Evolutionary conservation across 495 filamentous ascomycete species (phyloP).

Genomic region (Aspergillus panamensis): DNA sequence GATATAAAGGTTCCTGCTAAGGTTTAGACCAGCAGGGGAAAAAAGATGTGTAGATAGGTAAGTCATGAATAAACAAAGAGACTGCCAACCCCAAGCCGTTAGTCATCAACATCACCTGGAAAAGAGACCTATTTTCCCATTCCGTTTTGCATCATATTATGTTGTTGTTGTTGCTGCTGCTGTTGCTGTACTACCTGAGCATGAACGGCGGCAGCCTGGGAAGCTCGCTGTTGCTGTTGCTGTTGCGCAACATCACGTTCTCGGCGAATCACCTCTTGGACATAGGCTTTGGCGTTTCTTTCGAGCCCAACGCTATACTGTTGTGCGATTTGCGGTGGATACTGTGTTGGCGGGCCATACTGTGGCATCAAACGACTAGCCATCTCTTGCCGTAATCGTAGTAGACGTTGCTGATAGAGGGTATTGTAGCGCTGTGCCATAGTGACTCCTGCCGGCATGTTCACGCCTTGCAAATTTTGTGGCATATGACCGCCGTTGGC

Average conservation of each 20-base stretch:
- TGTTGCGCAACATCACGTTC: slow-evolving; percentile 40
- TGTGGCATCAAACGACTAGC: slow-evolving; percentile 36
- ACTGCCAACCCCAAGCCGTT: slow-evolving; percentile 4
- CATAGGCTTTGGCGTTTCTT: slow-evolving; percentile 40
- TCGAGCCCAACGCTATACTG: slow-evolving; percentile 38
- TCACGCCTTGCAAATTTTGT: slow-evolving; percentile 31
- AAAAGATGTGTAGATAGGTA: slow-evolving; percentile 12
- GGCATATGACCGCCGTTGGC: slow-evolving; percentile 40
- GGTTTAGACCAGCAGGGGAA: slow-evolving; percentile 3
- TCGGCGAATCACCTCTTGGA: slow-evolving; percentile 46
- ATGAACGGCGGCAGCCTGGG: slow-evolving; percentile 34
- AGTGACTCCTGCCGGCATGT: slow-evolving; percentile 27
- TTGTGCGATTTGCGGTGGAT: slow-evolving; percentile 41
- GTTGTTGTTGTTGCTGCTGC: slow-evolving; percentile 45
- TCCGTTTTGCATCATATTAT: slow-evolving; percentile 48
- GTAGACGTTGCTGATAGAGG: slow-evolving; percentile 38
- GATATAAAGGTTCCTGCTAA: slow-evolving; percentile 17
- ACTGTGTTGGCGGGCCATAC: slow-evolving; percentile 42
- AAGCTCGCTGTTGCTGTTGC: slow-evolving; percentile 25
- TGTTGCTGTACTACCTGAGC: slow-evolving; percentile 36
- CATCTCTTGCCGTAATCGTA: slow-evolving; percentile 40
- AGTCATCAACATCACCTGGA: slow-evolving; percentile 5
- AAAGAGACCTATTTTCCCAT: slow-evolving; percentile 34
- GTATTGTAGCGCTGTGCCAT: slow-evolving; percentile 37
- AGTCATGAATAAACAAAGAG: slow-evolving; percentile 10